phyloP scores from a whole-genome alignment of 2,329 filamentous ascomycete genomes.

The Ceratocystis destructans region DNA sequence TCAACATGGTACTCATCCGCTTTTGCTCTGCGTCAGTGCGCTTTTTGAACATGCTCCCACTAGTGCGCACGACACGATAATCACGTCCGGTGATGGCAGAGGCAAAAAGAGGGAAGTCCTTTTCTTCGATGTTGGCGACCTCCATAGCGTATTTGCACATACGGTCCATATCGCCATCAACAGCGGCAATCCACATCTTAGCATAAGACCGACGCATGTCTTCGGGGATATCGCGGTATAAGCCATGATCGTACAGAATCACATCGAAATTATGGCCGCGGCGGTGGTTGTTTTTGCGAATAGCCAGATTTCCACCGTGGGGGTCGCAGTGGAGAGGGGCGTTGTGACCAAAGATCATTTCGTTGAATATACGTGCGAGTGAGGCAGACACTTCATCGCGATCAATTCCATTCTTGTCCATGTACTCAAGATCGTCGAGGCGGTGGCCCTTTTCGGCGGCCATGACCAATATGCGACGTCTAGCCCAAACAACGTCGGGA shows the following conservation, averaged over 20 bases:
- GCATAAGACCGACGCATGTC: constrained; percentile 73
- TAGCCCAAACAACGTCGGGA: constrained; percentile 78
- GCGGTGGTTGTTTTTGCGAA: constrained; percentile 57
- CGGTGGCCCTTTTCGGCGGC: constrained; percentile 76
- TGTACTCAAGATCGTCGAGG: constrained; percentile 74
- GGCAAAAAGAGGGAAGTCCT: constrained; percentile 88
- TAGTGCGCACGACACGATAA: constrained; percentile 52
- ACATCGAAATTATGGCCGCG: constrained; percentile 73
- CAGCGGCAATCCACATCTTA: constrained; percentile 92
- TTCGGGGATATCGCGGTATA: constrained; percentile 83
- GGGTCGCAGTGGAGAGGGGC: constrained; percentile 93
- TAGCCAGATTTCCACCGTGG: constrained; percentile 89
- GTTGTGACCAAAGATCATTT: constrained; percentile 91
- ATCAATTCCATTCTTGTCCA: constrained; percentile 77
- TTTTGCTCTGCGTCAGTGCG: constrained; percentile 69
- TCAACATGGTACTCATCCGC: constrained; percentile 67
- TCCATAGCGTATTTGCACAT: constrained; percentile 86
- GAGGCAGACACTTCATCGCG: constrained; percentile 90
- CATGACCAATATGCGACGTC: constrained; percentile 86
- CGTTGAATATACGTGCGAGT: constrained; percentile 86
- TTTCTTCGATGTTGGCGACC: constrained; percentile 75
- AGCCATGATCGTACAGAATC: constrained; percentile 88
- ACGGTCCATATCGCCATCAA: constrained; percentile 68
- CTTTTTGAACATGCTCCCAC: constrained; percentile 41
- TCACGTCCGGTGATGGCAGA: constrained; percentile 93